Base-by-base conservation (phyloP, 2,329 filamentous ascomycete species). In the Spiromastix sp. region DNA sequence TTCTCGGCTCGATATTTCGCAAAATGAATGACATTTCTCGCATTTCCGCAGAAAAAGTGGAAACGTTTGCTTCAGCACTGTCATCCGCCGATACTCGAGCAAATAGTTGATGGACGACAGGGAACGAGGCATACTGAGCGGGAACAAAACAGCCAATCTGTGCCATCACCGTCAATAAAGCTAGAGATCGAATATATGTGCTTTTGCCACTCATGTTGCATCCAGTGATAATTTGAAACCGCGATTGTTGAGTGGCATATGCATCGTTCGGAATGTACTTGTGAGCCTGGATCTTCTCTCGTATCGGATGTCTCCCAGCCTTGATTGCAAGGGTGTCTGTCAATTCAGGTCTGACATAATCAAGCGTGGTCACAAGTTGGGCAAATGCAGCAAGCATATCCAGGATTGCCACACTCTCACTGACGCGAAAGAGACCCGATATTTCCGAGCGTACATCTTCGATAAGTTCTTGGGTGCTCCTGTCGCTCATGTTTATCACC, bases 151-250 rank as follows among this genome's bases (percentile, higher is more conserved):
- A 83, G 3, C 87, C 89, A 34, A 95, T 78, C 50, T 98, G 91
- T 1, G 85, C 85, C 86, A 98, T 95, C 39, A 98, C 77, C 29
- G 82, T 77, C 51, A 93, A 75, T 20, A 98, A 64, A 0, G 89
- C 84, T 16, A 93, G 68, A 2, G 82, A 80, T 32, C 85, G 77
- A 42, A 96, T 94, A 51, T 95, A 96, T 0, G 87, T 98, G 44
- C 83, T 93, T 56, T 96, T 98, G 1, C 87, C 91, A 48, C 85
- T 93, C 91, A 98, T 98, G 49, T 98, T 98, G 55, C 85, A 93
- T 3, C 91, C 89, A 0, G 89, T 96, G 43, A 98, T 79, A 42
- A 96, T 81, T 45, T 96, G 87, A 49, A 95, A 93, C 2, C 87
- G 77, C 22, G 78, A 77, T 41, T 89, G 78, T 21, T 81, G 71